Evolutionary conservation across 2,329 filamentous ascomycete genomes (phyloP), one percentile per base, ranked within the genome.

Genomic region (Blastomyces gilchristii): DNA sequence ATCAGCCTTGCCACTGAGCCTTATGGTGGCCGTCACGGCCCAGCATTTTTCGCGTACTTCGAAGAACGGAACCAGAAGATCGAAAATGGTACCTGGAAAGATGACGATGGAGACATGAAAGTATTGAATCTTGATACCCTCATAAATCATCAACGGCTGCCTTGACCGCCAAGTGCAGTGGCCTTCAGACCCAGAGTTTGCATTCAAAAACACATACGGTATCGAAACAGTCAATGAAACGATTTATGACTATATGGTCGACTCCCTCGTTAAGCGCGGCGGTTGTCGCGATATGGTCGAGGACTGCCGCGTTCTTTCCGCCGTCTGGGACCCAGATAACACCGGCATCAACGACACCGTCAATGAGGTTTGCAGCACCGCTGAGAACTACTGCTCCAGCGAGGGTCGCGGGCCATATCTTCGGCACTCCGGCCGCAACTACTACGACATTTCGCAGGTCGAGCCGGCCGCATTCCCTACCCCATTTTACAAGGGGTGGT

Each of bases 191-290:
- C 77, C 79, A 1, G 71, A 78, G 1, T 80, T 83, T 66, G 78
- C 82, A 0, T 81, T 78, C 70, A 83, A 85, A 70, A 85, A 85
- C 65, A 83, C 82, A 2, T 86, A 85, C 63, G 80, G 78, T 37
- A 76, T 85, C 50, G 67, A 81, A 63, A 73, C 79, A 0, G 77
- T 82, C 68, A 81, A 81, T 65, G 69, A 81, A 61, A 77, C 78
- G 3, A 70, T 77, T 5, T 81, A 81, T 62, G 71, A 80, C 1
- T 67, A 71, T 28, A 78, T 78, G 3, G 69, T 82, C 18, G 67
- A 80, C 37, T 74, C 76, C 8, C 77, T 80, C 63, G 75, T 76
- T 59, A 73, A 73, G 7, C 71, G 75, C 0, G 79, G 76, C 2
- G 85, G 84, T 8, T 85, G 83, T 66, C 76, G 77, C 11, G 83